Percentiles rank a stretch among this genome's conserved stretches.
phyloP scores from a whole-genome alignment of 805 yeast genomes.

The Ogataea siamensis region DNA sequence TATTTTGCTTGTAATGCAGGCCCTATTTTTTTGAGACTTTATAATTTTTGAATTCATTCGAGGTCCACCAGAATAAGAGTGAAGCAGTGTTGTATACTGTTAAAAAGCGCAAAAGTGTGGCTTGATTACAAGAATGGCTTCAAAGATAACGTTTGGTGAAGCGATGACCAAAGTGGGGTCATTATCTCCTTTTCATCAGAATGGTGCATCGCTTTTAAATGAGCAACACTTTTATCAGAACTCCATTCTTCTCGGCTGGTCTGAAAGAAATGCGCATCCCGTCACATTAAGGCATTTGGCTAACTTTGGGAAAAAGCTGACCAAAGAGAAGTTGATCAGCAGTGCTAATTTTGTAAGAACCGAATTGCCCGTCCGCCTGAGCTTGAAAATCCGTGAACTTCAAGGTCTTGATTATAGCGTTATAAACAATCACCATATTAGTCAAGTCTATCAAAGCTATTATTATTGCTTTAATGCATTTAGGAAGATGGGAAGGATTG shows the following conservation, averaged over 20 bases:
- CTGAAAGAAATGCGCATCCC: constrained; percentile 73
- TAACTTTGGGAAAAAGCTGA: constrained; percentile 77
- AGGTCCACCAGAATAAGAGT: no score
- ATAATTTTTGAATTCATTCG: no score
- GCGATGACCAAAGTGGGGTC: constrained; percentile 17
- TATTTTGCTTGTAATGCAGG: no score
- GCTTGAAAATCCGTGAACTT: constrained; percentile 73
- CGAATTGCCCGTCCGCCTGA: constrained; percentile 81
- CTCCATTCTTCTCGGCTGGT: constrained; percentile 61
- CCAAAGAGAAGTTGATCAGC: constrained; percentile 70
- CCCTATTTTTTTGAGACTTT: no score
- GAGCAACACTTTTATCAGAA: constrained; percentile 87
- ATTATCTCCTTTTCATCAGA: constrained; percentile 23
- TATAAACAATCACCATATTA: constrained; percentile 80
- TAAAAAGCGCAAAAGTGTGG: no score
- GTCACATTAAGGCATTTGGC: constrained; percentile 89
- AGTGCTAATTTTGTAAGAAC: constrained; percentile 87
- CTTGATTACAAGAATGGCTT: constrained; percentile 3
- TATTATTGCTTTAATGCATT: constrained; percentile 85
- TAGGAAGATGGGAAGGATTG: constrained; percentile 67
- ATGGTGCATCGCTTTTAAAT: constrained; percentile 23
- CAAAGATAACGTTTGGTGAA: constrained; percentile 13
- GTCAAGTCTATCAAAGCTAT: constrained; percentile 82
- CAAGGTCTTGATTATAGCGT: constrained; percentile 80
- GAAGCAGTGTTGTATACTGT: no score